phyloP scores from a whole-genome alignment of 2,329 filamentous ascomycete genomes.

The Cadophora malorum region DNA sequence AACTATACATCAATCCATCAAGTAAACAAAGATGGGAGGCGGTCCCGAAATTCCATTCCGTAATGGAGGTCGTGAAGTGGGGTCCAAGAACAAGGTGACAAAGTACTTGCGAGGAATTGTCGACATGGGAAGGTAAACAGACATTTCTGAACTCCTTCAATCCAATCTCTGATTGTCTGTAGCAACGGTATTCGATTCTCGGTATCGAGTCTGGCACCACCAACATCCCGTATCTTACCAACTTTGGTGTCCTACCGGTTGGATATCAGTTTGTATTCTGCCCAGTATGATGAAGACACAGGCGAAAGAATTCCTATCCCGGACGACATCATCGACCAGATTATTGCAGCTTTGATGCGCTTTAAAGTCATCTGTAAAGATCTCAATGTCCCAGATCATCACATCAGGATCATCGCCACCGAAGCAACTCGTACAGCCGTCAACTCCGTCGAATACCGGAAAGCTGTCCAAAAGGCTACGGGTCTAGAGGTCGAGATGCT shows the following conservation, averaged over 20 bases:
- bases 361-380: constrained; percentile 65
- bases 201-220: constrained; percentile 63
- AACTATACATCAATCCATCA: constrained; percentile 5
- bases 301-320: constrained; percentile 59
- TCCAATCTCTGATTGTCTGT: no score
- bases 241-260: constrained; percentile 61
- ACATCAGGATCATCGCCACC: constrained; percentile 67
- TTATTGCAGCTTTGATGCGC: constrained; percentile 58
- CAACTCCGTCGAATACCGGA: constrained; percentile 62
- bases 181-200: constrained; percentile 78
- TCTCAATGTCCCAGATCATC: constrained; percentile 58
- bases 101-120: constrained; percentile 44
- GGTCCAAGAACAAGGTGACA: constrained; percentile 20
- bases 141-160: not conserved
- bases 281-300: constrained; percentile 56
- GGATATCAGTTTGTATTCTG: constrained; percentile 69
- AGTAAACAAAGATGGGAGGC: constrained; percentile 18
- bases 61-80: constrained; percentile 13
- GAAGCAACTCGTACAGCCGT: constrained; percentile 68
- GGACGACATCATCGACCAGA: constrained; percentile 54
- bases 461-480: constrained; percentile 58
- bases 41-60: constrained; percentile 16
- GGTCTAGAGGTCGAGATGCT: constrained; percentile 67
- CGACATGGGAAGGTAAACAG: constrained; percentile 48
- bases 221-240: constrained; percentile 66